Evolutionary conservation across 2,329 filamentous ascomycete species (phyloP).

Genomic region (Torrubiellomyces zombiae): DNA sequence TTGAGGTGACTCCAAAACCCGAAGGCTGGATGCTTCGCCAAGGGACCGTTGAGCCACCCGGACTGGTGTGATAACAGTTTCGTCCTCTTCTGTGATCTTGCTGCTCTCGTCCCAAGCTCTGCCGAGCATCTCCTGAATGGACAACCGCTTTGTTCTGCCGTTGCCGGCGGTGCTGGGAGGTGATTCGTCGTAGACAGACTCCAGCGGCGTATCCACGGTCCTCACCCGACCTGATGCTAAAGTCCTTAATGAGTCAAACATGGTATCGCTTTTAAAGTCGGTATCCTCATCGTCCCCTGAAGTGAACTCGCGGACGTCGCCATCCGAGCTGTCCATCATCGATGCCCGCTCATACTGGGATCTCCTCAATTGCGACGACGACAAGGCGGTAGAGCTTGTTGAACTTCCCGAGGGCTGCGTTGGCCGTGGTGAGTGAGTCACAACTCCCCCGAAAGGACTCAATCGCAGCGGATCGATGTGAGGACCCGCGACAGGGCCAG

Average conservation of each 20-base stretch:
- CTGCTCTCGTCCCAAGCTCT: conserved; percentile 36
- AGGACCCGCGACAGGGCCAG: conserved; percentile 32
- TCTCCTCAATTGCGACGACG: conserved; percentile 20
- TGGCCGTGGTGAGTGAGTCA: conserved; percentile 18
- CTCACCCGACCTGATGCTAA: conserved; percentile 49
- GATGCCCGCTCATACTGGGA: conserved; percentile 25
- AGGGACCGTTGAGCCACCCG: conserved; percentile 18
- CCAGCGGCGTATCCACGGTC: conserved; percentile 52
- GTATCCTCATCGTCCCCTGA: conserved; percentile 62
- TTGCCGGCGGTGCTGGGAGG: conserved; percentile 42
- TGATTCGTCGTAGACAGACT: conserved; percentile 70
- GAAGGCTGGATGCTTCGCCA: conserved; percentile 10
- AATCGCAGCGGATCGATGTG: conserved; percentile 35
- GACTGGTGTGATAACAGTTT: conserved; percentile 35
- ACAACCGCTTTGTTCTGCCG: conserved; percentile 35
- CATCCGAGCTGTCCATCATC: conserved; percentile 53
- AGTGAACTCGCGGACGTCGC: conserved; percentile 44
- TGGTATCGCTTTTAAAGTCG: conserved; percentile 62
- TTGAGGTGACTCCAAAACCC: no score
- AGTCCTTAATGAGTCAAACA: conserved; percentile 63
- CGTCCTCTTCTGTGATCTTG: conserved; percentile 47
- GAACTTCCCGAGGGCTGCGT: conserved; percentile 26
- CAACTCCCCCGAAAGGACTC: conserved; percentile 23
- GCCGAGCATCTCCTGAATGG: conserved; percentile 42
- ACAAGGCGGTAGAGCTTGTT: conserved; percentile 20